phyloP scores from a whole-genome alignment of 352 stramenopile genomes.

The Blastocystis sp. region DNA sequence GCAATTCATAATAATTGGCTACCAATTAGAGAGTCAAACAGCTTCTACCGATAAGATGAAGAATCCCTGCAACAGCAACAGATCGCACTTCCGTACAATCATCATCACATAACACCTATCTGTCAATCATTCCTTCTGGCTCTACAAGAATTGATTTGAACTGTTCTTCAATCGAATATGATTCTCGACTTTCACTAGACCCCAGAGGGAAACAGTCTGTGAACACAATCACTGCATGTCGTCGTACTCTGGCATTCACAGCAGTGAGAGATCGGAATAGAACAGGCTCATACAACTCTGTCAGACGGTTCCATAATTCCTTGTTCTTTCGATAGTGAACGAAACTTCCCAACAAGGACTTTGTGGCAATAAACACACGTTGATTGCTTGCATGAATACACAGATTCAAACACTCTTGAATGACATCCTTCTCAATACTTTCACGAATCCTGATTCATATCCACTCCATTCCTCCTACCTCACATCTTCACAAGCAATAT shows the following conservation, averaged over 20 bases:
- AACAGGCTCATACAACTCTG: conserved; percentile 51
- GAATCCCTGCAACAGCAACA: background rate
- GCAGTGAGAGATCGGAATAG: conserved; percentile 1
- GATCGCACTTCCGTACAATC: conserved; percentile 9
- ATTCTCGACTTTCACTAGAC: background rate
- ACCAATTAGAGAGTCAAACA: background rate
- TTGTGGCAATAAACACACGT: background rate
- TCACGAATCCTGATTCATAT: background rate
- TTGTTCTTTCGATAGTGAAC: conserved; percentile 55
- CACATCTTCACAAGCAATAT: conserved; percentile 3
- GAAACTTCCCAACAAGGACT: background rate
- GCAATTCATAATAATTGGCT: conserved; percentile 36
- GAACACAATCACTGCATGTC: conserved; percentile 50
- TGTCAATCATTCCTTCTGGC: background rate
- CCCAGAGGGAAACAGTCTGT: conserved; percentile 51
- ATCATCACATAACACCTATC: conserved; percentile 26
- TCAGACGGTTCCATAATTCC: conserved; percentile 28
- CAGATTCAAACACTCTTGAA: conserved; percentile 31
- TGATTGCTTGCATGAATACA: background rate
- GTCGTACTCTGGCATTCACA: background rate
- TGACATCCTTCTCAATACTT: background rate
- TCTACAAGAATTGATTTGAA: conserved; percentile 36
- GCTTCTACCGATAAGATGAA: conserved; percentile 18
- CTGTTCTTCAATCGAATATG: conserved; percentile 48
- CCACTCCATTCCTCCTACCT: background rate